Evolutionary conservation across 2,329 filamentous ascomycete species (phyloP), one percentile per base, ranked within the genome.

Genomic region (Fusarium sp.): DNA sequence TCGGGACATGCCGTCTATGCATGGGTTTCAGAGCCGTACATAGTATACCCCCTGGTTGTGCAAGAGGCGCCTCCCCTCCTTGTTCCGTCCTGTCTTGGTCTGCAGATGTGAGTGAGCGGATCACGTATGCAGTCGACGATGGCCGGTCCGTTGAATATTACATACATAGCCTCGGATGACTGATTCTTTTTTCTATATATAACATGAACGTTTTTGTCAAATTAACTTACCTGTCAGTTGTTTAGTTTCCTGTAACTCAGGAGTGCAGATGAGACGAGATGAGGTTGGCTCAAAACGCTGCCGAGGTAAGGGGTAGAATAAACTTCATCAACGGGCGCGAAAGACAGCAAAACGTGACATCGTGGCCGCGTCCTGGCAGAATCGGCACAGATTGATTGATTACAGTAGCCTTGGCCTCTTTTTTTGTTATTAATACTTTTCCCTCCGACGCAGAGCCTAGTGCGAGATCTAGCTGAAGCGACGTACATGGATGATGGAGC

Each of bases 1-100:
- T 75, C 72, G 72, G 72, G 72, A 75, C 65, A 67, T 75, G 56
- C 72, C 72, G 72, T 22, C 54, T 39, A 57, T 35, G 50, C 69
- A 75, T 50, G 72, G 64, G 58, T 48, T 58, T 22, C 20, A 59
- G 48, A 64, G 69, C 31, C 57, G 20, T 29, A 67, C 50, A 67
- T 64, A 61, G 50, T 22, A 29, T 20, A 35, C 52, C 54, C 54
- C 60, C 43, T 33, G n/a, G 33, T 35, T 56, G 27, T 37, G 58
- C 20, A 48, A 33, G 45, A 20, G 18, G 11, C 31, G 13, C 16
- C 24, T 54, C 43, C 43, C 41, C 59, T 20, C 48, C 9, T 50
- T 50, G 22, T 29, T 50, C 62, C 45, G 45, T 62, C 59, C 63
- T 57, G 60, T 54, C 56, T 58, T 37, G 29, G 59, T 76, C 72